phyloP scores from a whole-genome alignment of 2,329 filamentous ascomycete genomes.

The Lachnellula hyalina region DNA sequence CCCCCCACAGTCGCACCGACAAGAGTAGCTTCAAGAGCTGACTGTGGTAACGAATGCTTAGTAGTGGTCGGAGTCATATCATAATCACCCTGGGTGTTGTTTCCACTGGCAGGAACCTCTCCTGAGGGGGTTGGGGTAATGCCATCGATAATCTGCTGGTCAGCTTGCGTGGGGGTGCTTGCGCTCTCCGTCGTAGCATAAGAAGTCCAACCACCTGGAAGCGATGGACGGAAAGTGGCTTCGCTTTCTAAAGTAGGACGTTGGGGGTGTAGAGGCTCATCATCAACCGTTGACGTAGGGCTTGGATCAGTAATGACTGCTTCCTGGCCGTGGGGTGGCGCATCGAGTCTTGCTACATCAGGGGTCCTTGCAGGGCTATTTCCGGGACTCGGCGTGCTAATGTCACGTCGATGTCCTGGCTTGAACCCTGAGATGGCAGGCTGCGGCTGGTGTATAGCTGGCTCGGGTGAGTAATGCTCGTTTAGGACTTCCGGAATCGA shows the following conservation, averaged over 20 bases:
- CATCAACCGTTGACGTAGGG: neutral
- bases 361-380: slow-evolving; percentile 59
- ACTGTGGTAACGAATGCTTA: slow-evolving; percentile 18
- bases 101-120: slow-evolving; percentile 2
- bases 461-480: slow-evolving; percentile 16
- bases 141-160: neutral
- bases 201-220: slow-evolving; percentile 30
- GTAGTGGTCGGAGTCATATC: slow-evolving; percentile 25
- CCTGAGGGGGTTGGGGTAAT: neutral
- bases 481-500: slow-evolving; percentile 50
- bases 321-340: slow-evolving; percentile 37
- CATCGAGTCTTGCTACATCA: slow-evolving; percentile 40
- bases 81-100: slow-evolving; percentile 6
- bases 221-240: slow-evolving; percentile 26
- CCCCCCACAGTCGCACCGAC: slow-evolving; percentile 39
- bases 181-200: slow-evolving; percentile 24
- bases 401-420: slow-evolving; percentile 49
- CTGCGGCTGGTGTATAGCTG: slow-evolving; percentile 3
- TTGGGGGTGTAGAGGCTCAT: slow-evolving; percentile 11
- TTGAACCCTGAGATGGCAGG: slow-evolving; percentile 36
- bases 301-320: slow-evolving; percentile 37
- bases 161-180: slow-evolving; percentile 6
- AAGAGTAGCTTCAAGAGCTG: slow-evolving; percentile 10
- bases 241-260: slow-evolving; percentile 23
- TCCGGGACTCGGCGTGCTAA: slow-evolving; percentile 52